Evolutionary conservation across 2,329 filamentous ascomycete genomes (phyloP).

Genomic region (Arthroderma uncinatum): DNA sequence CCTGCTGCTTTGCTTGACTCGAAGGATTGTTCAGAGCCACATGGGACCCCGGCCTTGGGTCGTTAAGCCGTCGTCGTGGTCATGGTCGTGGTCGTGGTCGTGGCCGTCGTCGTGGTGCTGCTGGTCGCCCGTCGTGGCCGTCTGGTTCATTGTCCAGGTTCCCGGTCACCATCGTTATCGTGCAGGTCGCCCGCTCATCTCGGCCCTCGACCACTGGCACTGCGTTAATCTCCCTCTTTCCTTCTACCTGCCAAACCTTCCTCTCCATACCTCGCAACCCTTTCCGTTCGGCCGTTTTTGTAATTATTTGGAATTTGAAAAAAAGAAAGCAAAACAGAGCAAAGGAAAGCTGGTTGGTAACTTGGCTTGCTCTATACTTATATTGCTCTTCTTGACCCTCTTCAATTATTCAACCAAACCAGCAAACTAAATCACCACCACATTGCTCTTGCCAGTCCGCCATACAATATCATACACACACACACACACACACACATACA

Average conservation of each 20-base stretch:
- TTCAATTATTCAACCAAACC: neutral
- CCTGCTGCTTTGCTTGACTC: neutral
- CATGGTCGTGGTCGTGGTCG: no score
- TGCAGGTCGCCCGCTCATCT: neutral
- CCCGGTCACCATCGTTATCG: neutral
- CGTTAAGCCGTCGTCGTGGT: constrained; percentile 1
- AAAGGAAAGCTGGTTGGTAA: neutral
- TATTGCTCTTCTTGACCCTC: neutral
- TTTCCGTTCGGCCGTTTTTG: neutral
- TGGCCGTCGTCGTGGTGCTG: neutral
- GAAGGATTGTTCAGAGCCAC: constrained; percentile 4
- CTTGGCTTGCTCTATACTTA: neutral
- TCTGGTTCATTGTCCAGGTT: neutral
- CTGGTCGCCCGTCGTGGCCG: no score
- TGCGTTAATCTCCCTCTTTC: neutral
- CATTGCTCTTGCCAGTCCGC: neutral
- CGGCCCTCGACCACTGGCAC: neutral
- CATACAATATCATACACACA: neutral
- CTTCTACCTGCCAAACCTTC: neutral
- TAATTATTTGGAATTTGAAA: constrained; percentile 2
- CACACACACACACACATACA: neutral
- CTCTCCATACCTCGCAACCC: constrained; percentile 3
- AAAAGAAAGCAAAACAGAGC: neutral
- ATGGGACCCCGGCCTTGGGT: neutral
- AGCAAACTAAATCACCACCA: neutral